Conservation (phyloP, 306 rosid genomes). For the Malus fusca region DNA sequence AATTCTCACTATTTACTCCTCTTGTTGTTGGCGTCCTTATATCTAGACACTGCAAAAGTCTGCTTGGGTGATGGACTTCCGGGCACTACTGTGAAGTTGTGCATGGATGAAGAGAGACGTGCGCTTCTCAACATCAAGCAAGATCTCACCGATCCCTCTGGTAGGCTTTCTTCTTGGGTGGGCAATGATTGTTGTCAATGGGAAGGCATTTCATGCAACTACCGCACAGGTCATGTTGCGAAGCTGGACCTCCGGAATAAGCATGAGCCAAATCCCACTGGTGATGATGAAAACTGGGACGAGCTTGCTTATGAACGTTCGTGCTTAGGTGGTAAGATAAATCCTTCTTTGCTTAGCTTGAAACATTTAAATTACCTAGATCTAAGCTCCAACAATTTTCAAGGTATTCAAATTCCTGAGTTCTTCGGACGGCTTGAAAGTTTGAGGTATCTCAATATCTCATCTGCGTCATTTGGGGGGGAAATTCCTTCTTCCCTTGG, state of each 20-base stretch:
- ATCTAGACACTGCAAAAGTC: not conserved
- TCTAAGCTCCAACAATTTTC: not conserved
- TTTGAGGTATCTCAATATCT: conserved; percentile 12
- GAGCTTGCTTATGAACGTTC: not conserved
- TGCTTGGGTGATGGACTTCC: not conserved
- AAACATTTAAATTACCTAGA: not conserved
- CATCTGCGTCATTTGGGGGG: not conserved
- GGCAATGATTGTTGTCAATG: not conserved
- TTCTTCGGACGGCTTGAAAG: not conserved
- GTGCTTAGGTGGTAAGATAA: not conserved
- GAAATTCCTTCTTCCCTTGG: conserved; percentile 7
- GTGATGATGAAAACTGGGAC: not conserved
- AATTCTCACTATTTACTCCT: not conserved
- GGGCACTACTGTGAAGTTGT: not conserved
- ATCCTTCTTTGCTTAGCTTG: not conserved
- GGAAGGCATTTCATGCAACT: not conserved
- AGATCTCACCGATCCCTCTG: not conserved
- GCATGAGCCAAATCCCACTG: too few species aligned
- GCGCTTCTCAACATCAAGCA: not conserved
- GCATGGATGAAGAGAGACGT: not conserved
- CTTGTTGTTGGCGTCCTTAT: not conserved
- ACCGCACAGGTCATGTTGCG: not conserved
- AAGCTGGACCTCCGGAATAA: not conserved
- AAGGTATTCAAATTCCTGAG: not conserved
- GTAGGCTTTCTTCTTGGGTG: not conserved